A percentile compares a stretch with the other conserved stretches of the same genome.
phyloP scores from a whole-genome alignment of 2,329 filamentous ascomycete genomes.

The Xenosphaeropsis pyriputrescens region DNA sequence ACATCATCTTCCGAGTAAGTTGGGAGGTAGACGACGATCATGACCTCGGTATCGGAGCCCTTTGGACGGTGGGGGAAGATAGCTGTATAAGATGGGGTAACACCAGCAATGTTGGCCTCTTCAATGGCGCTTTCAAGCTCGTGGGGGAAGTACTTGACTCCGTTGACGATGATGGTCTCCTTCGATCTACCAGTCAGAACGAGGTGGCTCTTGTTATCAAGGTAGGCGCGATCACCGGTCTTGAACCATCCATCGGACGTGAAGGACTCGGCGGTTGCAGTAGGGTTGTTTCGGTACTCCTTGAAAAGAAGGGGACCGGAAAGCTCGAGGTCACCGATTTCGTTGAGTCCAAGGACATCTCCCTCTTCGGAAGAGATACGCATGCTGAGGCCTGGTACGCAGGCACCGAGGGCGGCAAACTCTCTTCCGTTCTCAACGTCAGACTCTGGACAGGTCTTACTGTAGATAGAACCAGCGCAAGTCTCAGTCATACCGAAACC shows the following conservation, averaged over 20 bases:
- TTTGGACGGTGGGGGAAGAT: constrained; percentile 22
- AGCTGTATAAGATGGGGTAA: constrained; percentile 16
- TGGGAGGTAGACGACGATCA: constrained; percentile 24
- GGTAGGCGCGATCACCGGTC: constrained; percentile 22
- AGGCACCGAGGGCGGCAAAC: constrained; percentile 23
- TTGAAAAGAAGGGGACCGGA: constrained; percentile 43
- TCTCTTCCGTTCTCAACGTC: constrained; percentile 17
- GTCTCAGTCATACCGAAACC: constrained; percentile 38
- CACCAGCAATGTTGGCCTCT: constrained; percentile 12
- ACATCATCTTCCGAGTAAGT: constrained; percentile 12
- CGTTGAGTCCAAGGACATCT: constrained; percentile 3
- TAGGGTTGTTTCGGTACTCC: constrained; percentile 22
- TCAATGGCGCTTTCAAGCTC: constrained; percentile 25
- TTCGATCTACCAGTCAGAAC: constrained; percentile 23
- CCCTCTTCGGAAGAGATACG: constrained; percentile 15
- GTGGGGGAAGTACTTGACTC: constrained; percentile 23
- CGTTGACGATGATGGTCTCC: constrained; percentile 30
- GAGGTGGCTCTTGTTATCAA: constrained; percentile 21
- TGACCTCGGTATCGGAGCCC: constrained; percentile 20
- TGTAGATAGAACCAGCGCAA: constrained; percentile 32
- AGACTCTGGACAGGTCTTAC: constrained; percentile 22
- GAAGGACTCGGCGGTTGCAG: constrained; percentile 41
- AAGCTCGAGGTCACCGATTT: constrained; percentile 19
- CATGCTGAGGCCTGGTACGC: constrained; percentile 23
- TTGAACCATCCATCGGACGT: constrained; percentile 30